These are phyloP conservation scores for Phlyctochytrium arcticum DNA, from an alignment of 192 early-diverging fungal species.

Conservation along the genomic window DNA sequence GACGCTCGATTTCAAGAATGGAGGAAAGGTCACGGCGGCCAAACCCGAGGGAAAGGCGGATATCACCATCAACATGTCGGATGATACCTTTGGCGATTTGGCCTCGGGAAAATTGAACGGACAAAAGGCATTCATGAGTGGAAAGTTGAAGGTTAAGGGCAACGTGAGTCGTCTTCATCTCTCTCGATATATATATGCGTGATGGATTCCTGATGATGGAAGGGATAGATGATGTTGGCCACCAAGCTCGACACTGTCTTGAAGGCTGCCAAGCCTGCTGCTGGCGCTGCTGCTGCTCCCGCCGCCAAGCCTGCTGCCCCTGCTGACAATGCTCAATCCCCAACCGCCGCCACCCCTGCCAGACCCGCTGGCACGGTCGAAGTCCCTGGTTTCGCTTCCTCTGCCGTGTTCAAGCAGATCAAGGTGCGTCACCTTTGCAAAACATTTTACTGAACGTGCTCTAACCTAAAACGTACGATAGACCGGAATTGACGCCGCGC, in stretches of 20 bases:
- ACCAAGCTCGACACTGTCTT: conserved; percentile 33
- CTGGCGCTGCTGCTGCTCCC: conserved; percentile 21
- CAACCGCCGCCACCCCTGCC: conserved; percentile 12
- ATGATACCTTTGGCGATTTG: conserved; percentile 40
- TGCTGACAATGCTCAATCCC: no score
- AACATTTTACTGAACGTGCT: not conserved
- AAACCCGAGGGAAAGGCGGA: conserved; percentile 38
- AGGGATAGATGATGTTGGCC: conserved; percentile 31
- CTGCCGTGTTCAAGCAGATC: conserved; percentile 65
- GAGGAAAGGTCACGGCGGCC: conserved; percentile 32
- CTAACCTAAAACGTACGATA: not conserved
- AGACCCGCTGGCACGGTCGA: conserved; percentile 26
- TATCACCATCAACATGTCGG: conserved; percentile 32
- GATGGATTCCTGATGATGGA: no score
- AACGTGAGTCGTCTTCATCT: conserved; percentile 29
- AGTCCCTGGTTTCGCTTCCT: conserved; percentile 69
- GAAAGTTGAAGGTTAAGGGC: conserved; percentile 46
- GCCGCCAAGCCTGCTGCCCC: conserved; percentile 8
- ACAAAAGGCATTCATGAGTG: conserved; percentile 46
- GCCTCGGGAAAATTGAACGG: conserved; percentile 46
- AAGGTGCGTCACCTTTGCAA: conserved; percentile 4
- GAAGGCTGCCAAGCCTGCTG: conserved; percentile 35
- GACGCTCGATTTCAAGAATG: conserved; percentile 47
- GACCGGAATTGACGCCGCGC: conserved; percentile 46
- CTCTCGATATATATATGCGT: not conserved